A percentile compares a stretch with the other conserved stretches of the same genome.
phyloP scores from a whole-genome alignment of 2,329 filamentous ascomycete species.

The Alternaria brassicicola region DNA sequence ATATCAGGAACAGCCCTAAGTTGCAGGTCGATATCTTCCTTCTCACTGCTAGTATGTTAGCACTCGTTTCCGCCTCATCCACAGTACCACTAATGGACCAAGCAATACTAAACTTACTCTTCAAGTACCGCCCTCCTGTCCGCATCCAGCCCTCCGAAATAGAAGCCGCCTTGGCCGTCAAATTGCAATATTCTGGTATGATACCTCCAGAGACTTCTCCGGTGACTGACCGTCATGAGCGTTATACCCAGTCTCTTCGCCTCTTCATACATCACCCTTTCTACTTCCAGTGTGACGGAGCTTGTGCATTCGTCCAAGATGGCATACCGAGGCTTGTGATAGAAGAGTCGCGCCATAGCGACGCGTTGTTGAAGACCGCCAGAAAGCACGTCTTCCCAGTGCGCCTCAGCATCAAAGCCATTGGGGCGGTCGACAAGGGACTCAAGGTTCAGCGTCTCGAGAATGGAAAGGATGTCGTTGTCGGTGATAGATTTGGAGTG shows the following conservation, averaged over 20 bases:
- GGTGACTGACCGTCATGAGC: slow-evolving; percentile 93
- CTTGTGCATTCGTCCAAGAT: slow-evolving; percentile 98
- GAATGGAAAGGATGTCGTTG: slow-evolving; percentile 75
- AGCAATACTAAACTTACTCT: slow-evolving; percentile 62
- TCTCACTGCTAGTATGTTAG: slow-evolving; percentile 64
- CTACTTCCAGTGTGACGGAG: slow-evolving; percentile 91
- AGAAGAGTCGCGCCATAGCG: slow-evolving; percentile 94
- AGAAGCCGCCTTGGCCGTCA: slow-evolving; percentile 88
- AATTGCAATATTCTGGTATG: slow-evolving; percentile 95
- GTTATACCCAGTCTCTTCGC: slow-evolving; percentile 92
- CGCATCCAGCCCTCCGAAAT: slow-evolving; percentile 89
- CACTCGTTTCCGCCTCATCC: background rate
- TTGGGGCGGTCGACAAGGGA: slow-evolving; percentile 78
- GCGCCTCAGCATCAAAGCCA: slow-evolving; percentile 91
- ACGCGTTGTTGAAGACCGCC: slow-evolving; percentile 94
- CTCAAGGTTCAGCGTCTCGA: slow-evolving; percentile 81
- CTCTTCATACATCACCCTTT: slow-evolving; percentile 95
- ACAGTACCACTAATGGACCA: background rate
- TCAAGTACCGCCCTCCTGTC: slow-evolving; percentile 84
- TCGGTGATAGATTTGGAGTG: slow-evolving; percentile 83
- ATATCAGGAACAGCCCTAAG: slow-evolving; percentile 86
- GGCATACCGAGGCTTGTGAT: slow-evolving; percentile 89
- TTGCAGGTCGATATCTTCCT: slow-evolving; percentile 87
- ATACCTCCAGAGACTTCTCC: slow-evolving; percentile 94
- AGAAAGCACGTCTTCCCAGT: slow-evolving; percentile 94